Base-by-base conservation (phyloP, 805 yeast species). In the Pichia californica region DNA sequence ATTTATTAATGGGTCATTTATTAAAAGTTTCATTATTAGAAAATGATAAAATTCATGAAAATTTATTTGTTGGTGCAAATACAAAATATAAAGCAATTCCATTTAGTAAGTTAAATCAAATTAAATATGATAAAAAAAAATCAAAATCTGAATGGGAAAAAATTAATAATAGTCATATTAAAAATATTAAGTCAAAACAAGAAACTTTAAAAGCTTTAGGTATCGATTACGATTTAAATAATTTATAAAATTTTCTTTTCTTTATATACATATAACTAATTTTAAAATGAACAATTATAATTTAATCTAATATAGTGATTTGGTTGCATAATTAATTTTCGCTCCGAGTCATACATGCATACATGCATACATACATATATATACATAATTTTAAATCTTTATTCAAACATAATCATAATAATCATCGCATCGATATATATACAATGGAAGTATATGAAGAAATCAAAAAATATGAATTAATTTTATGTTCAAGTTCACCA, bases 401-500 rank as follows among this genome's bases (percentile, higher is more conserved):
- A n/a, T n/a, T n/a, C n/a, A n/a, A n/a, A n/a, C n/a, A n/a, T n/a
- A n/a, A n/a, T n/a, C n/a, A n/a, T n/a, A n/a, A n/a, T n/a, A n/a
- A n/a, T n/a, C n/a, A n/a, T n/a, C n/a, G n/a, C n/a, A n/a, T n/a
- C n/a, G n/a, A 6, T 21, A 6, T 21, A 6, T 6, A 21, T 21
- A 21, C 8, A 21, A 21, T 6, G 5, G 8, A 21, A 21, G 51
- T 69, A 5, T 63, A 58, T 46, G 48, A 55, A 1, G 54, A 51
- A 33, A 35, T 64, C 8, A 11, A 41, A 5, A 36, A 44, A 32
- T 55, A 54, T 38, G 38, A 49, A 4, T 65, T 89, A 21, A 66
- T 87, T 5, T 69, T 91, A 7, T 96, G 95, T 0, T 87, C 96
- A 2, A 74, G 84, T 1, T 89, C 97, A 0, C 91, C 94, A 2